Percentiles rank a stretch among this genome's conserved stretches.
Conservation (phyloP, 2,329 filamentous ascomycete genomes). For the Penicillium sp. region DNA sequence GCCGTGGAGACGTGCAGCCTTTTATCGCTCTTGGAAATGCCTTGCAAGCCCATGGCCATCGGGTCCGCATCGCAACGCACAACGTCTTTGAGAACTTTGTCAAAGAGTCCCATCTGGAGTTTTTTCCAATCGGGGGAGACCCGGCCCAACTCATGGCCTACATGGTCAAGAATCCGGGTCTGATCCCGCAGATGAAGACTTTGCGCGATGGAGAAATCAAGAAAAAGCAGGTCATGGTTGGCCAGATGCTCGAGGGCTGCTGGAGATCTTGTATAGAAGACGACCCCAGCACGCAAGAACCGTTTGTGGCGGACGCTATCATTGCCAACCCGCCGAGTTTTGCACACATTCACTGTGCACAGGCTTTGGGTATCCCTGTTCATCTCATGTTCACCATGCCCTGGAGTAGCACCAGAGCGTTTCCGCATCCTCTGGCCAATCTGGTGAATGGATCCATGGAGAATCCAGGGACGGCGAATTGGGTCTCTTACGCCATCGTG, state of each 20-base stretch:
- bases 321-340: slow-evolving; percentile 52
- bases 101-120: slow-evolving; percentile 48
- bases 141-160: slow-evolving; percentile 49
- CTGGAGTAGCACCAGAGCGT: slow-evolving; percentile 41
- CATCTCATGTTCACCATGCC: slow-evolving; percentile 53
- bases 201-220: slow-evolving; percentile 32
- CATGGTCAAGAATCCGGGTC: slow-evolving; percentile 46
- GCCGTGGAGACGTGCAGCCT: slow-evolving; percentile 53
- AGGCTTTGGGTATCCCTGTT: slow-evolving; percentile 46
- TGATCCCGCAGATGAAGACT: slow-evolving; percentile 36
- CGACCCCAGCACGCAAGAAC: slow-evolving; percentile 25
- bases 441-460: slow-evolving; percentile 31
- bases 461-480: slow-evolving; percentile 34
- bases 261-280: slow-evolving; percentile 38
- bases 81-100: slow-evolving; percentile 51
- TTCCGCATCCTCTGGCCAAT: slow-evolving; percentile 49
- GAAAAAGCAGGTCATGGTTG: slow-evolving; percentile 29
- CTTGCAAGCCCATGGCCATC: slow-evolving; percentile 47
- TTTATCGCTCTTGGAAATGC: slow-evolving; percentile 53
- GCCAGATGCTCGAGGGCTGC: slow-evolving; percentile 35
- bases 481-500: slow-evolving; percentile 43
- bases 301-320: slow-evolving; percentile 51
- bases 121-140: slow-evolving; percentile 54
- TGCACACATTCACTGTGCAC: slow-evolving; percentile 49
- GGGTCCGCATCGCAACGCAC: slow-evolving; percentile 55